These are phyloP conservation scores for Cerioporus squamosus DNA, from an alignment of 1,284 basidiomycete species.

Conservation along the genomic window DNA sequence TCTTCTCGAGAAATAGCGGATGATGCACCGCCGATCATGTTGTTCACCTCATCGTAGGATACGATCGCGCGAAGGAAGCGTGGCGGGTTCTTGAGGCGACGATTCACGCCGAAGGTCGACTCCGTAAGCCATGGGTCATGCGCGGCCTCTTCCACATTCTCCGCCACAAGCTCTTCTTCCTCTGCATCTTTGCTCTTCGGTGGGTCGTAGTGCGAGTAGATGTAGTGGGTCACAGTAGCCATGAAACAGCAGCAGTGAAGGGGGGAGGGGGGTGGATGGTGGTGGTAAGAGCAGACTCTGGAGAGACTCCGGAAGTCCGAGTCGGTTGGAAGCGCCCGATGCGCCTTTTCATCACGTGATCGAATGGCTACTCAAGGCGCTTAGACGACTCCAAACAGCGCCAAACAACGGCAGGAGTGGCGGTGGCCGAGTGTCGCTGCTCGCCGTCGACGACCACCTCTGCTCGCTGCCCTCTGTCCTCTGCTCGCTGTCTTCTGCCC, in stretches of 20 bases:
- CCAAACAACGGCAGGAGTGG: too few species aligned
- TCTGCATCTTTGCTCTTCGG: constrained; percentile 31
- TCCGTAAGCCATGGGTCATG: constrained; percentile 40
- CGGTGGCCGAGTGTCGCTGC: too few species aligned
- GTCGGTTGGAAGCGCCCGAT: too few species aligned
- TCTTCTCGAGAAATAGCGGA: constrained; percentile 3
- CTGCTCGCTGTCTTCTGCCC: constrained; percentile 1
- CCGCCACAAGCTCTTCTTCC: constrained; percentile 25
- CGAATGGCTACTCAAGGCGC: too few species aligned
- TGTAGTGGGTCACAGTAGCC: constrained; percentile 44
- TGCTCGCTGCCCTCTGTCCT: constrained; percentile 6
- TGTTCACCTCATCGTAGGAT: constrained; percentile 49
- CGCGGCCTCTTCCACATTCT: constrained; percentile 21
- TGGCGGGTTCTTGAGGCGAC: constrained; percentile 35
- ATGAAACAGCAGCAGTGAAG: constrained; percentile 23
- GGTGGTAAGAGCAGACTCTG: neutral
- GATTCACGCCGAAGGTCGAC: constrained; percentile 35
- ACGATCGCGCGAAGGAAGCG: constrained; percentile 50
- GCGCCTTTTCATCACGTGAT: too few species aligned
- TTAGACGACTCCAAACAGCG: too few species aligned
- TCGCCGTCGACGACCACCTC: constrained; percentile 1
- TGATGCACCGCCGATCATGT: constrained; percentile 32
- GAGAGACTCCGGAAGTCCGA: too few species aligned
- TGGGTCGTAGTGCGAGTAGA: constrained; percentile 41
- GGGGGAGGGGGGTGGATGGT: neutral